A percentile compares a stretch with the other conserved stretches of the same genome.
phyloP scores from a whole-genome alignment of 2,329 filamentous ascomycete genomes.

The Neonectria sp. region DNA sequence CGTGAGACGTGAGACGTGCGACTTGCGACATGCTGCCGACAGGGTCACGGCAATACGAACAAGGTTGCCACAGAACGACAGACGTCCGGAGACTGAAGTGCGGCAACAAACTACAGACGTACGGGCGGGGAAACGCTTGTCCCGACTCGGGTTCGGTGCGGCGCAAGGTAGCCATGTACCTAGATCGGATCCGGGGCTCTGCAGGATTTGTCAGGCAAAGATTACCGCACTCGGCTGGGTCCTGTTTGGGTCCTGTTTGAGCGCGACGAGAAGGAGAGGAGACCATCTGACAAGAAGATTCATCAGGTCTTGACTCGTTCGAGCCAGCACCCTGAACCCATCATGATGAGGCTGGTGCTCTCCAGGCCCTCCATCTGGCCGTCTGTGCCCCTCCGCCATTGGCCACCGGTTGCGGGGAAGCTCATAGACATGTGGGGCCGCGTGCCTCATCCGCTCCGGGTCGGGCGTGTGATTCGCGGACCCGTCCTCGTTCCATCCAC shows the following conservation, averaged over 20 bases:
- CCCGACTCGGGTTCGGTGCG: slow-evolving; percentile 35
- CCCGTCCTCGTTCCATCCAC: slow-evolving; percentile 39
- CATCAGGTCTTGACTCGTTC: slow-evolving; percentile 12
- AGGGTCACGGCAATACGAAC: slow-evolving; percentile 16
- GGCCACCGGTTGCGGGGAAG: slow-evolving; percentile 47
- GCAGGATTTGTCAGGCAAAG: slow-evolving; percentile 41
- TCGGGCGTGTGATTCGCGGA: slow-evolving; percentile 46
- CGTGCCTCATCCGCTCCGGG: slow-evolving; percentile 36
- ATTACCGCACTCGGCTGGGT: slow-evolving; percentile 23
- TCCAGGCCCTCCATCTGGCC: slow-evolving; percentile 20
- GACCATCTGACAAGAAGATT: slow-evolving; percentile 5
- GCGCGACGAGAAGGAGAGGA: not conserved
- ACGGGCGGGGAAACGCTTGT: slow-evolving; percentile 15
- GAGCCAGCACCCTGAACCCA: not conserved
- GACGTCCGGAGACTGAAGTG: not conserved
- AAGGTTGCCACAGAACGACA: not conserved
- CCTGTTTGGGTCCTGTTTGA: not conserved
- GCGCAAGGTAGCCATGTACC: slow-evolving; percentile 33
- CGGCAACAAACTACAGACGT: not conserved
- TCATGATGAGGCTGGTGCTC: slow-evolving; percentile 13
- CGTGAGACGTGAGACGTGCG: slow-evolving; percentile 1
- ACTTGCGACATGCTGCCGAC: slow-evolving; percentile 12
- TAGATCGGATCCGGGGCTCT: slow-evolving; percentile 46
- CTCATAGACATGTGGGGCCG: slow-evolving; percentile 38
- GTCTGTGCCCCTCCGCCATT: slow-evolving; percentile 33